phyloP scores from a whole-genome alignment of 306 rosid species.

The Cicer cuneatum region DNA sequence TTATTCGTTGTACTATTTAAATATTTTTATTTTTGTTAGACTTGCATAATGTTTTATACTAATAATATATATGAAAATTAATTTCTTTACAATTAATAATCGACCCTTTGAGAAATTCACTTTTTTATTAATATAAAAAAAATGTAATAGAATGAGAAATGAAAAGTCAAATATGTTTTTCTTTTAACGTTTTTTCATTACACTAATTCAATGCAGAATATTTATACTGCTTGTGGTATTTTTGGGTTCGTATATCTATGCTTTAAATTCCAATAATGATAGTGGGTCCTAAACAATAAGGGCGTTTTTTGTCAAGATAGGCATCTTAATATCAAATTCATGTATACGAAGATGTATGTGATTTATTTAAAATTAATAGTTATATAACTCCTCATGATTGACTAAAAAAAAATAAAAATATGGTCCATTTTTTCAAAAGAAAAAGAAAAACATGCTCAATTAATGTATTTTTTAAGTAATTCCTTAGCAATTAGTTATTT shows the following conservation, averaged over 20 bases:
- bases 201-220: neutral
- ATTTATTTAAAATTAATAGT: too few relatives aligned
- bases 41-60: too few relatives aligned
- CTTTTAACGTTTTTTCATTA: neutral
- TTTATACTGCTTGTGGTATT: neutral
- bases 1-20: too few relatives aligned
- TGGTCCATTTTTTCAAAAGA: too few relatives aligned
- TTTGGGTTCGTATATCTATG: neutral
- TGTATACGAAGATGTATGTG: neutral
- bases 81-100: too few relatives aligned
- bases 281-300: neutral
- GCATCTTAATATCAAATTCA: conserved; percentile 5
- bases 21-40: too few relatives aligned
- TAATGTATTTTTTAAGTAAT: neutral
- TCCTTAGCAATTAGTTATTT: neutral
- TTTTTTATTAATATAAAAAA: too few relatives aligned
- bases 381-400: too few relatives aligned
- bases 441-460: neutral
- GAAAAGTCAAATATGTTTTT: neutral
- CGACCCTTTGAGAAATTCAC: too few relatives aligned
- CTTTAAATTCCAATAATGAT: neutral
- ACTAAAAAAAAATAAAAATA: too few relatives aligned
- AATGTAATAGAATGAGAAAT: neutral
- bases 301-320: conserved; percentile 4
- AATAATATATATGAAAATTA: too few relatives aligned